phyloP scores from a whole-genome alignment of 2,329 filamentous ascomycete genomes.

The Pseudopithomyces chartarum region DNA sequence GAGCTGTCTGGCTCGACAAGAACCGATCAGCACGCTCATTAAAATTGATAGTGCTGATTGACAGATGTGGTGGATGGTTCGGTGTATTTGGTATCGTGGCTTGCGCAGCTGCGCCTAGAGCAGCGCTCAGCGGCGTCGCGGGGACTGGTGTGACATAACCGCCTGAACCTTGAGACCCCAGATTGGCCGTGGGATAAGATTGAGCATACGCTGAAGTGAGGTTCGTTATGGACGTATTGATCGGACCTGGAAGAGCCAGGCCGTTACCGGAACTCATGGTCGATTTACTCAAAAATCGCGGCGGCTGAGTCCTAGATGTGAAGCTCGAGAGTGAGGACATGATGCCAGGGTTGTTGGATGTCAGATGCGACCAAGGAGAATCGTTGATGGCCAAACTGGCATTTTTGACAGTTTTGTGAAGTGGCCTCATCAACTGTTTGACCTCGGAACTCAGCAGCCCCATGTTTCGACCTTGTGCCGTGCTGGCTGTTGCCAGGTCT shows the following conservation, averaged over 20 bases:
- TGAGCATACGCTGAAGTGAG: slow-evolving; percentile 35
- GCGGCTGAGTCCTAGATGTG: slow-evolving; percentile 41
- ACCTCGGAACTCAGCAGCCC: slow-evolving; percentile 67
- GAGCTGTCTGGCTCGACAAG: slow-evolving; percentile 35
- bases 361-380: slow-evolving; percentile 66
- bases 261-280: slow-evolving; percentile 28
- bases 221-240: slow-evolving; percentile 43
- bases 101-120: slow-evolving; percentile 86
- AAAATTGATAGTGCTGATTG: slow-evolving; percentile 37
- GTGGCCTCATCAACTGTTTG: slow-evolving; percentile 73
- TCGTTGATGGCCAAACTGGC: slow-evolving; percentile 73
- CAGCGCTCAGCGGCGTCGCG: slow-evolving; percentile 87
- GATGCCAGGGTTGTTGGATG: slow-evolving; percentile 34
- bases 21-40: slow-evolving; percentile 44
- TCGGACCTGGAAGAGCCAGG: slow-evolving; percentile 38
- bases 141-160: slow-evolving; percentile 66
- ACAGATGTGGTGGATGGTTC: slow-evolving; percentile 25
- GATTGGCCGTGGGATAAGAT: slow-evolving; percentile 31
- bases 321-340: slow-evolving; percentile 41
- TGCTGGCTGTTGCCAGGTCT: slow-evolving; percentile 59
- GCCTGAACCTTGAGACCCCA: slow-evolving; percentile 34
- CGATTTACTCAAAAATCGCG: slow-evolving; percentile 34
- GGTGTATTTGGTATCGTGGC: slow-evolving; percentile 76
- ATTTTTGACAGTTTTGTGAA: slow-evolving; percentile 83
- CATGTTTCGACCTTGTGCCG: slow-evolving; percentile 46